Percentiles rank a stretch among this genome's conserved stretches.
Evolutionary conservation across 1,139 yeast species (phyloP).

Genomic region (Groenewaldozyma auringiensis): DNA sequence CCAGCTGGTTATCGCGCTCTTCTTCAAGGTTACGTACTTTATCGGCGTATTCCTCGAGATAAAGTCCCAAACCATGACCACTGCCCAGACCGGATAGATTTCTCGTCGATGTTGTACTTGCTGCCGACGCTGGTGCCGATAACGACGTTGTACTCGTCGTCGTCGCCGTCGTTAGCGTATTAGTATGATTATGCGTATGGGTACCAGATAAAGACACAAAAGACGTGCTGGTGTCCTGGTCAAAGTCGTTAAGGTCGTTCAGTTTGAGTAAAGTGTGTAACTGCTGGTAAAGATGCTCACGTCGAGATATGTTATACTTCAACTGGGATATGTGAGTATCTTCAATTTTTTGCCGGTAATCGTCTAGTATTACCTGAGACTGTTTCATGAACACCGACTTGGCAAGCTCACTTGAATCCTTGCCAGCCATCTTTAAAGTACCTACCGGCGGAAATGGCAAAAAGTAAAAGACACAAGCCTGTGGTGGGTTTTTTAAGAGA

Average conservation of each 20-base stretch:
- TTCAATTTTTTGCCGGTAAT: neutral
- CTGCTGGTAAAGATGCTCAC: neutral
- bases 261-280: neutral
- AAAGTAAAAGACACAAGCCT: no score
- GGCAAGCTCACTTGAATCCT: neutral
- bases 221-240: neutral
- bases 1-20: neutral
- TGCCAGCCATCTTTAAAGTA: neutral
- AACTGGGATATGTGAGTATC: neutral
- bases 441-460: neutral
- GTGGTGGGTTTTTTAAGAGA: no score
- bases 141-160: neutral
- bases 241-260: neutral
- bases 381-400: neutral
- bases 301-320: neutral
- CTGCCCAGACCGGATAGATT: no score
- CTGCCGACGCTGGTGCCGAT: neutral
- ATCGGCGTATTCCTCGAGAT: neutral
- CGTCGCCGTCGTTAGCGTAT: neutral
- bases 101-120: no score
- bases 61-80: neutral
- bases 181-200: neutral
- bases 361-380: neutral
- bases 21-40: neutral
- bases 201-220: neutral